Base-by-base conservation (phyloP, 2,329 filamentous ascomycete genomes). In the Balansia obtecta region DNA sequence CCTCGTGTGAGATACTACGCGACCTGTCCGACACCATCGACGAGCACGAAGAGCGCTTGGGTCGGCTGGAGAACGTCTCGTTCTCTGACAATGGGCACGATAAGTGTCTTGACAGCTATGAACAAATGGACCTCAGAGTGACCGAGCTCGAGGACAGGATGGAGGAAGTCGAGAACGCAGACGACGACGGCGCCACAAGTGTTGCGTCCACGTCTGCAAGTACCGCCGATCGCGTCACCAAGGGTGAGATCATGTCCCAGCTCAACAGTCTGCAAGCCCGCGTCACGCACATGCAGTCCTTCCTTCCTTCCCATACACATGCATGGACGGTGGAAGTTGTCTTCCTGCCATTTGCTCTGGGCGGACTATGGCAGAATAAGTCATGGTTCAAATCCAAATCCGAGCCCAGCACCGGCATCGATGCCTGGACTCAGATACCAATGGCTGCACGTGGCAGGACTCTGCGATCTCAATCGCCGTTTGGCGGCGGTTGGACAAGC, bases 321-420 rank as follows among this genome's bases (percentile, higher is more conserved):
- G 83, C 85, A 0, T 89, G 85, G 83, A 78, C 85, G 55, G 69
- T 91, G 1, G 85, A 90, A 60, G 82, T 90, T 4, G 80, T 90
- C 1, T 80, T 89, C 51, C 63, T 90, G 8, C 86, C 86, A 1
- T 91, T 87, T 62, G 72, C 75, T 1, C 65, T 81, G 7, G 77
- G 73, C 56, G 73, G 71, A 20, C 58, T 82, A 6, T 82, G 78
- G 78, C 68, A 76, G 52, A 68, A 69, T 43, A 63, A 69, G 4
- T 61, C 68, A 53, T 70, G 77, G 2, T 78, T 80, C 60, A 70
- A 68, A 22, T 67, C 66, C 60, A 70, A 68, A 22, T 67, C 66
- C 20, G 57, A 65, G 6, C 61, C 63, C 11, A 58, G 37, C 18
- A 33, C 65, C 5, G 63, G 63, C 40, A 62, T 63, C 32, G 76